A percentile compares a stretch with the other conserved stretches of the same genome.
Evolutionary conservation across 257 asterid species (phyloP).

Genomic region (Fraxinus cuspidata): DNA sequence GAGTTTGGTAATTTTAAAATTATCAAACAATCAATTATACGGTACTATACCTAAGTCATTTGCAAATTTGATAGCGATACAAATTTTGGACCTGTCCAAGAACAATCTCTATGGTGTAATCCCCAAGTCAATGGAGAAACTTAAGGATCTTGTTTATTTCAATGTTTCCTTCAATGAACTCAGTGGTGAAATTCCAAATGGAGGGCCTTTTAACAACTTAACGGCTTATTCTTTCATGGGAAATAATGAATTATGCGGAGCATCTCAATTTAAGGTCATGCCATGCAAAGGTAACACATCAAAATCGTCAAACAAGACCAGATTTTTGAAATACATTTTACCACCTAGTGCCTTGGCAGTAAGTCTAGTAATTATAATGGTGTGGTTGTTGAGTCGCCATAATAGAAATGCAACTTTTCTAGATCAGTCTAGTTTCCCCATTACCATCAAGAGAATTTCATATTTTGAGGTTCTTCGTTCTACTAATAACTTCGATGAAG

Average conservation of each 20-base stretch:
- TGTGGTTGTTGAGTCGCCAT: not conserved
- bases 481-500: not conserved
- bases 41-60: conserved; percentile 25
- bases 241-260: no score
- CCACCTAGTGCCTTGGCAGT: not conserved
- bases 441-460: not conserved
- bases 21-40: conserved; percentile 24
- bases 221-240: no score
- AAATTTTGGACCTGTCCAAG: conserved; percentile 13
- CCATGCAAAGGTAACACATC: not conserved
- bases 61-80: not conserved
- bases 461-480: not conserved
- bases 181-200: no score
- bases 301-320: not conserved
- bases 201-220: no score
- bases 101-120: no score
- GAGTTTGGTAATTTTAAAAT: not conserved
- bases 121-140: no score
- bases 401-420: not conserved
- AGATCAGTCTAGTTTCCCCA: not conserved
- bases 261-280: no score
- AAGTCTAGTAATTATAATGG: not conserved
- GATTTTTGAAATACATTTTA: not conserved
- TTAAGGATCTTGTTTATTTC: no score
- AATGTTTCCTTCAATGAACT: no score